Evolutionary conservation across 257 asterid species (phyloP), one percentile per base, ranked within the genome.

Genomic region (Solanum gandarillasii): DNA sequence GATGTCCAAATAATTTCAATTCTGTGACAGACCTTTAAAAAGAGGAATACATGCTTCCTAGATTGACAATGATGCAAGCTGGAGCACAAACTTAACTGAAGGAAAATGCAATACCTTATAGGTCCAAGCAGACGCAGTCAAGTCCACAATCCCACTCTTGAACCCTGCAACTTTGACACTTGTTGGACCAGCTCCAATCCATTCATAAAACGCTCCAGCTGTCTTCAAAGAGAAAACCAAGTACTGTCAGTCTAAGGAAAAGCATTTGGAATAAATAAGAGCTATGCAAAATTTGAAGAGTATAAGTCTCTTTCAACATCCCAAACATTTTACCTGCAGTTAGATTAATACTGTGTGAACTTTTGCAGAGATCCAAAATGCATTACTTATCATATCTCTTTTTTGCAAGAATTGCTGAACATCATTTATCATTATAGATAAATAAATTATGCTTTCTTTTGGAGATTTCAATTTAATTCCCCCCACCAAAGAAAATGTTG

Each of bases 151-250:
- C 87, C 94, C 95, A 84, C 90, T 95, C 90, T 92, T 92, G 88
- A 92, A 89, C 88, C 98, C 98, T 86, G 85, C 90, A 91, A 96
- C 91, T 89, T 86, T 94, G 91, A 95, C 96, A 87, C 90, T 93
- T 41, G 92, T 94, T 73, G 95, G 98, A 92, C 98, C 98, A 29
- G 99, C 98, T 88, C 98, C 98, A 86, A 92, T 72, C 96, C 95
- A 95, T 89, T 96, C 99, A 91, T 95, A 96, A 65, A 93, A 94
- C 29, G 98, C 83, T 90, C 99, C 99, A 87, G 99, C 99, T 90
- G 92, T 96, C 99, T 96, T 88, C 46, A 91, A 88, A 85, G 79
- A 39, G 70, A 83, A 86, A 85, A 70, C 12, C 21, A 31, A n/a
- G 68, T 52, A 52, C 18, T 43, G 65, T 21, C 0, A 84, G 27